Percentiles rank a stretch among this genome's conserved stretches.
Evolutionary conservation across 148 eudicot species (phyloP).

Genomic region (Vaccinium darrowii): DNA sequence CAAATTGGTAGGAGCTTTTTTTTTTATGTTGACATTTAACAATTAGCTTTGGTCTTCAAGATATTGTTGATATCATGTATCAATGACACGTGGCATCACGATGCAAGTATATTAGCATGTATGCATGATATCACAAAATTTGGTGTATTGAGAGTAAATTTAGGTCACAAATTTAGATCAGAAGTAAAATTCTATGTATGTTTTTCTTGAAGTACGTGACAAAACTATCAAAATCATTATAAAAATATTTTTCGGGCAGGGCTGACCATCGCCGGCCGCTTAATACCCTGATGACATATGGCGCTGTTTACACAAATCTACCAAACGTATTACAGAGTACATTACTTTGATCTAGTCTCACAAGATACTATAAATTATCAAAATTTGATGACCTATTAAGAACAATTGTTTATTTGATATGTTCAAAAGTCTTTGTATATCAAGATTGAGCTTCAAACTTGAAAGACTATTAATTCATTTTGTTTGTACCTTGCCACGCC

Average conservation of each 20-base stretch:
- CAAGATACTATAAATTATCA: not conserved
- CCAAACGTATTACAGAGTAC: not conserved
- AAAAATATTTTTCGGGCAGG: not conserved
- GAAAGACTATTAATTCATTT: not conserved
- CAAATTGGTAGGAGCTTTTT: not conserved
- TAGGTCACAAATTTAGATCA: not conserved
- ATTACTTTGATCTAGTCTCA: not conserved
- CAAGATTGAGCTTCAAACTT: not conserved
- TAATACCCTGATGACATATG: not conserved
- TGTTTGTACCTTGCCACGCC: constrained; percentile 90
- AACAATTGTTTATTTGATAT: not conserved
- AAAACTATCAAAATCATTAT: not conserved
- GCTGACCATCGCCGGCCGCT: not conserved
- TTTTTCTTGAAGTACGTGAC: not conserved
- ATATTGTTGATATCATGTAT: not conserved
- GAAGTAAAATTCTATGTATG: not conserved
- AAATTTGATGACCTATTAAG: not conserved
- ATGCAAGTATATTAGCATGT: not conserved
- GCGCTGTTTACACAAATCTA: not conserved
- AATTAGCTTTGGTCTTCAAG: not conserved
- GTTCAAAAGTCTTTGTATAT: not conserved
- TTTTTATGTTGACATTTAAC: not conserved
- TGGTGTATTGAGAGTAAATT: not conserved
- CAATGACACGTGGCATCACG: not conserved
- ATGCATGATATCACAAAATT: not conserved